phyloP scores from a whole-genome alignment of 2,329 filamentous ascomycete genomes.

The Cordyceps militaris region DNA sequence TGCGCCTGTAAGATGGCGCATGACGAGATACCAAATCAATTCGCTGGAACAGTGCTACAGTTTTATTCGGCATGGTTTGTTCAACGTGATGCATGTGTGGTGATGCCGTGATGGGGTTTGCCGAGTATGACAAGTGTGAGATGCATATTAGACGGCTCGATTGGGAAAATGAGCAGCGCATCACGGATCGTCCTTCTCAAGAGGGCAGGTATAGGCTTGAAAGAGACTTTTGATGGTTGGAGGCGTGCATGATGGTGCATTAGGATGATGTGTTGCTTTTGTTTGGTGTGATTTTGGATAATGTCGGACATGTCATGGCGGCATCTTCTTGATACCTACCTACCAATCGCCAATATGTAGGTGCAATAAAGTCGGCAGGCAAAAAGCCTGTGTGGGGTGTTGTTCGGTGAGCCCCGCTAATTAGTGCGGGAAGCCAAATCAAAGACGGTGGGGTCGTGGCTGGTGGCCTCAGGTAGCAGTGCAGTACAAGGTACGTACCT shows the following conservation, averaged over 20 bases:
- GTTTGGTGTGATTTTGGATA: background rate
- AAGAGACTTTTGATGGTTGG: background rate
- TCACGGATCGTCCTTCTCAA: background rate
- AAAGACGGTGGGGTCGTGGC: background rate
- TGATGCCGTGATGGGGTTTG: background rate
- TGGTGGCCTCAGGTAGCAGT: background rate
- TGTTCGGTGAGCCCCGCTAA: too few species aligned
- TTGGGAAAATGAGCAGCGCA: background rate
- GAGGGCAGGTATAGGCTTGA: background rate
- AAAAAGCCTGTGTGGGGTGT: background rate
- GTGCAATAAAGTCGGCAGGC: too few species aligned
- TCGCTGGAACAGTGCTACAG: background rate
- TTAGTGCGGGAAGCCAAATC: background rate
- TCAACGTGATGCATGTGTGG: constrained; percentile 20
- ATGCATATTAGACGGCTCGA: background rate
- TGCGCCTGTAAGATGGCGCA: background rate
- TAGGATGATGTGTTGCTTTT: background rate
- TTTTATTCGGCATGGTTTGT: background rate
- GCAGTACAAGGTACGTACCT: background rate
- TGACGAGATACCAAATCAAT: constrained; percentile 10
- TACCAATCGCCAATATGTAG: too few species aligned
- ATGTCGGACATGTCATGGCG: background rate
- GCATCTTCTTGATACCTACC: too few species aligned
- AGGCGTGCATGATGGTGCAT: background rate
- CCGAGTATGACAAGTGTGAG: background rate